Evolutionary conservation across 2,329 filamentous ascomycete species (phyloP), one percentile per base, ranked within the genome.

Genomic region (Aquanectria penicillioides): DNA sequence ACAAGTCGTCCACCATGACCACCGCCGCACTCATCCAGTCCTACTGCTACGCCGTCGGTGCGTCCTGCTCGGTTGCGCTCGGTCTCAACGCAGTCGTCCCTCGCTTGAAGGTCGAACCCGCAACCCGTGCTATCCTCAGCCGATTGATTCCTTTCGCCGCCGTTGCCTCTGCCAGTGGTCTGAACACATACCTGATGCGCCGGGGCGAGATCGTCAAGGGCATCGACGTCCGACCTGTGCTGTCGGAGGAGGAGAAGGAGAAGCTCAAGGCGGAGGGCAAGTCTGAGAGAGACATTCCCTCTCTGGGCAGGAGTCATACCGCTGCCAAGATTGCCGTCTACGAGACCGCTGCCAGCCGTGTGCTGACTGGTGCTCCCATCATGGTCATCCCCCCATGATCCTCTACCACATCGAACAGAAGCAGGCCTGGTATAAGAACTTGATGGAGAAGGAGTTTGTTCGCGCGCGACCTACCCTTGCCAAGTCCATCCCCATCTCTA

Each of bases 181-280:
- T 99, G 62, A 99, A 99, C 77, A 95, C 97, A 22, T 96, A 97
- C 78, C 86, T 99, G 53, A 99, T 99, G 95, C 92, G 95, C 59
- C 90, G 93, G 63, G 94, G 97, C 77, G 95, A 99, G 80, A 98
- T 99, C 69, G 86, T 91, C 71, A 87, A 86, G 61, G 95, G 95
- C 49, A 99, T 99, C 71, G 92, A 98, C 75, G 88, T 99, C 31
- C 97, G 90, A 76, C 93, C 94, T 2, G 89, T 93, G 6, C 84
- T 94, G 10, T 89, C 89, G 2, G 88, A 88, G 5, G 83, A 83
- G 13, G 89, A 93, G 73, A 91, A 89, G 77, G 77, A 76, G 46
- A 81, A 83, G 73, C 76, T 86, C 36, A 75, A 77, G 41, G 76
- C 73, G 7, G 80, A 87, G 82, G 78, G 92, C 71, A 81, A 84